Percentiles rank a stretch among this genome's conserved stretches.
Evolutionary conservation across 805 yeast genomes (phyloP).

Genomic region (Isabelozyma pseudorhagii): DNA sequence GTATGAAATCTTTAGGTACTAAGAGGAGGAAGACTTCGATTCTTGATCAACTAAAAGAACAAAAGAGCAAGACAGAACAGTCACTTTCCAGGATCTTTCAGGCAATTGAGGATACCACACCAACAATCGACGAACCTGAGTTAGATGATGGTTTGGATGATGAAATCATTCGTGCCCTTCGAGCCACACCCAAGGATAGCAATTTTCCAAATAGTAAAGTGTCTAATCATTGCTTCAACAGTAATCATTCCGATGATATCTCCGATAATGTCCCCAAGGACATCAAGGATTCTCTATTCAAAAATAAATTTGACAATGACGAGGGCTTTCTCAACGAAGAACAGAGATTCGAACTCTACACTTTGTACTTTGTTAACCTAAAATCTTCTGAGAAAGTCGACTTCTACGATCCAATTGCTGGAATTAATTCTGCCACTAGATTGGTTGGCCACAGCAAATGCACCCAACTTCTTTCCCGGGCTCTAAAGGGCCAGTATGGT

Average conservation of each 20-base stretch:
- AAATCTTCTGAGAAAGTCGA: constrained; percentile 12
- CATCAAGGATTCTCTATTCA: constrained; percentile 7
- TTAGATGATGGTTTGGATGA: constrained; percentile 23
- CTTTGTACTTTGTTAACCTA: constrained; percentile 29
- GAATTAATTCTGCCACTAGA: constrained; percentile 3
- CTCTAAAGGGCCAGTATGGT: background rate
- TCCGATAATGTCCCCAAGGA: background rate
- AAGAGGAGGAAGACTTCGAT: constrained; percentile 10
- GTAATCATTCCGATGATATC: background rate
- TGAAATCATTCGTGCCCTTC: constrained; percentile 4
- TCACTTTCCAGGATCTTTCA: background rate
- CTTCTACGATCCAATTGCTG: constrained; percentile 14
- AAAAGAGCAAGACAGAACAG: constrained; percentile 3
- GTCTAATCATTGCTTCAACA: no score
- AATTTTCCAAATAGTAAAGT: no score
- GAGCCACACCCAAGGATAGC: background rate
- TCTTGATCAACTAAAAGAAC: constrained; percentile 11
- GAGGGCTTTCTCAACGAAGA: constrained; percentile 42
- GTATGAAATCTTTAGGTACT: constrained; percentile 11
- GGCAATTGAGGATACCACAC: background rate
- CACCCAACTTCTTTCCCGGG: constrained; percentile 2
- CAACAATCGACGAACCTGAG: constrained; percentile 14
- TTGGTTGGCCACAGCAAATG: constrained; percentile 13
- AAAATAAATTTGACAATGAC: constrained; percentile 13
- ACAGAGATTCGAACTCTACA: constrained; percentile 39